Conservation (phyloP, 2,329 filamentous ascomycete genomes). For the Aspergillus cejpii region DNA sequence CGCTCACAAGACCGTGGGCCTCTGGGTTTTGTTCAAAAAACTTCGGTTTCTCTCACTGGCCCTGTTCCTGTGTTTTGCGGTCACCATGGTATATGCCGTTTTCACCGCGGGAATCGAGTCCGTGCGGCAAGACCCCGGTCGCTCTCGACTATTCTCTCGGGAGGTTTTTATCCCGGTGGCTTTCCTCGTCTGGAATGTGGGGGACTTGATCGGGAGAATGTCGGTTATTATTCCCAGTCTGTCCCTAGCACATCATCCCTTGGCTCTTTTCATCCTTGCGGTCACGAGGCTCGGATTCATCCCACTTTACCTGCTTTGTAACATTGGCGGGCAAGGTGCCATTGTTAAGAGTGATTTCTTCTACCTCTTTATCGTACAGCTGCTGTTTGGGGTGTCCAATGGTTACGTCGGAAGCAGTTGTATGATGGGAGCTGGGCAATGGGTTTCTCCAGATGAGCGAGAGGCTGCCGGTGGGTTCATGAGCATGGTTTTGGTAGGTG, state of each 20-base stretch:
- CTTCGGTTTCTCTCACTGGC: slow-evolving; percentile 70
- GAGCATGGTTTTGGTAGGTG: slow-evolving; percentile 80
- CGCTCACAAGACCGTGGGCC: slow-evolving; percentile 47
- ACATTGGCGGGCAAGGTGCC: slow-evolving; percentile 70
- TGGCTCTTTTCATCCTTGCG: slow-evolving; percentile 60
- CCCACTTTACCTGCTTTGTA: slow-evolving; percentile 84
- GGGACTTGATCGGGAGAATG: slow-evolving; percentile 73
- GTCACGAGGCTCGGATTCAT: slow-evolving; percentile 63
- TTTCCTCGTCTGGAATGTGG: slow-evolving; percentile 89
- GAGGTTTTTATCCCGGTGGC: slow-evolving; percentile 80
- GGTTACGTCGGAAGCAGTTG: slow-evolving; percentile 79
- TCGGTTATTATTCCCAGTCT: slow-evolving; percentile 54
- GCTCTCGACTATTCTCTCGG: slow-evolving; percentile 57
- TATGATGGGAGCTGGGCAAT: slow-evolving; percentile 84
- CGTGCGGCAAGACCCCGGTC: slow-evolving; percentile 33
- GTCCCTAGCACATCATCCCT: slow-evolving; percentile 56
- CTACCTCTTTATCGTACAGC: slow-evolving; percentile 76
- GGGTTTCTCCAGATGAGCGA: slow-evolving; percentile 73
- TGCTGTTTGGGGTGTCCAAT: slow-evolving; percentile 76
- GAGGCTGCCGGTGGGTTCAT: slow-evolving; percentile 92
- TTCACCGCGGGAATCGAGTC: slow-evolving; percentile 67
- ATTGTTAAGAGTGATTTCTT: slow-evolving; percentile 74
- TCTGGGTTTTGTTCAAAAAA: slow-evolving; percentile 65
- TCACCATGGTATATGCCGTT: slow-evolving; percentile 93
- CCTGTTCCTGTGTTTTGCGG: slow-evolving; percentile 70